phyloP scores from a whole-genome alignment of 208 protist species.

The Leishmania major region DNA sequence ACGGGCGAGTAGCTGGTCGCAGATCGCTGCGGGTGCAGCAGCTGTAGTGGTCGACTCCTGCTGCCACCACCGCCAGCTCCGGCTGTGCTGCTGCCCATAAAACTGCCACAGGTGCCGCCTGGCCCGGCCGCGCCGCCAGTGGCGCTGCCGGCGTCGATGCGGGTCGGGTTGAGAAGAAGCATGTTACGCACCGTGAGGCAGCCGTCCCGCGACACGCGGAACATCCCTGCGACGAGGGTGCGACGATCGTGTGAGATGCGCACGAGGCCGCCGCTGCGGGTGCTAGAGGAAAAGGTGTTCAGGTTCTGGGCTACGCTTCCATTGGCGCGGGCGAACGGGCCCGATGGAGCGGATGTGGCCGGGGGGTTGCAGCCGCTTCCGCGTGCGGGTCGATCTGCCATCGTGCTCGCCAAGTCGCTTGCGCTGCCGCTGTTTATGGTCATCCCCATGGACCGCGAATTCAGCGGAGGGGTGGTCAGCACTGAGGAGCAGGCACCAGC shows the following conservation, averaged over 20 bases:
- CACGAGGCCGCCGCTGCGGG: conserved; percentile 32
- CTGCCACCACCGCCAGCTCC: not conserved
- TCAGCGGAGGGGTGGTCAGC: not conserved
- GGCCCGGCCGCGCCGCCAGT: not conserved
- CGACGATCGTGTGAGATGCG: conserved; percentile 62
- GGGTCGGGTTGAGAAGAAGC: conserved; percentile 70
- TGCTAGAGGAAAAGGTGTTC: not conserved
- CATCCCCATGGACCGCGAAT: not conserved
- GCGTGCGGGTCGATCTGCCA: not conserved
- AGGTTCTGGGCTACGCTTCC: not conserved
- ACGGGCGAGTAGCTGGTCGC: conserved; percentile 24
- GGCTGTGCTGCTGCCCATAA: conserved; percentile 10
- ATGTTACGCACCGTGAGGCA: conserved; percentile 85
- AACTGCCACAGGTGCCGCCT: not conserved
- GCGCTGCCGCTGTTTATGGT: not conserved
- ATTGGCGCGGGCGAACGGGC: not conserved
- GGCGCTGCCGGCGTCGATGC: conserved; percentile 29
- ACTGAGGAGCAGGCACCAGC: not conserved
- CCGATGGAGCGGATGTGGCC: not conserved
- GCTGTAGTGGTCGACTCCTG: conserved; percentile 20
- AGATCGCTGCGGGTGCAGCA: conserved; percentile 33
- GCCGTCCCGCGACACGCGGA: conserved; percentile 69
- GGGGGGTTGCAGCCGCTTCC: conserved; percentile 1
- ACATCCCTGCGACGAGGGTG: conserved; percentile 71
- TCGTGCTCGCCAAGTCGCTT: not conserved